Evolutionary conservation across 2,329 filamentous ascomycete species (phyloP), one percentile per base, ranked within the genome.

Genomic region (Dactylonectria estremocensis): DNA sequence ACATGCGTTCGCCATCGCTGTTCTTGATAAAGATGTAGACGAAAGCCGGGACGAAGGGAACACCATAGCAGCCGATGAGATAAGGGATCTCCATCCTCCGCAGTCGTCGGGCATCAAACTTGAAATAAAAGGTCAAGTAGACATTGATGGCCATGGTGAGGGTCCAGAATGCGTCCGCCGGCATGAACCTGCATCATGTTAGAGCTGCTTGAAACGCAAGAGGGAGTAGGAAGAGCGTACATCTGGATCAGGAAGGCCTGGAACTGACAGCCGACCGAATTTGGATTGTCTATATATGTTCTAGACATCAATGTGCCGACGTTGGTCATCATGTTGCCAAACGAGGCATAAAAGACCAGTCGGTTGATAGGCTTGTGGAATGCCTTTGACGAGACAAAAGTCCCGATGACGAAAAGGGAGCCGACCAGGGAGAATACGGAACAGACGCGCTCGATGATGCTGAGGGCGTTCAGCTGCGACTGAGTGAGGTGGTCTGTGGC

Each of bases 311-410:
- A 80, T 0, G 93, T 95, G 1, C 91, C 93, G 18, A 94, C 87
- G 78, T 94, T 95, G 68, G 89, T 89, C 80, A 95, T 85, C 73
- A 95, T 86, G 76, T 97, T 97, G 9, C 93, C 94, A 76, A 93
- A 92, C 0, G 92, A 92, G 7, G 94, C 93, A 78, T 92, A 96
- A 79, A 97, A 95, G 10, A 95, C 91, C 0, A 97, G 86, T 18
- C 94, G 87, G 77, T 96, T 96, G 82, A 96, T 95, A n/a, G 93
- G 92, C 77, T 95, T 95, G 75, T 93, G 92, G 77, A 96, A 96
- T 5, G 87, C 86, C 16, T 85, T 86, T 35, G 91, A 93, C n/a
- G 81, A 79, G 33, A 88, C 81, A 76, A 95, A 96, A 3, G 92
- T 95, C 62, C 84, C 73, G 61, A 95, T 89, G 75, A 95, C 92